Percentiles rank a stretch among this genome's conserved stretches.
phyloP scores from a whole-genome alignment of 352 stramenopile genomes.

The Pythium coloratum region DNA sequence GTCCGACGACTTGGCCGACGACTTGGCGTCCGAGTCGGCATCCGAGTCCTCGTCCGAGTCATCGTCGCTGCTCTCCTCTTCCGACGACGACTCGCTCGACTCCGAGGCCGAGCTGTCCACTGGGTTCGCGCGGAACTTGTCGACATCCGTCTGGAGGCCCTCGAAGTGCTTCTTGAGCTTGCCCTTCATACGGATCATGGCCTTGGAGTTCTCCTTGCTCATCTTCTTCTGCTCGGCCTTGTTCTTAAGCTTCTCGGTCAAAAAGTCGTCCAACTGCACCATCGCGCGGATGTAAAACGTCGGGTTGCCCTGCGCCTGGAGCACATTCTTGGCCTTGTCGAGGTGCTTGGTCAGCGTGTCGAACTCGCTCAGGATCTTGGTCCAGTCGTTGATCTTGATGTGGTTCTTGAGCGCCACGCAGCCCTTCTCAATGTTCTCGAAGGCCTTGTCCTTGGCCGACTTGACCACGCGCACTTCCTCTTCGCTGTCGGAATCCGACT shows the following conservation, averaged over 20 bases:
- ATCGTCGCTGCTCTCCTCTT: constrained; percentile 35
- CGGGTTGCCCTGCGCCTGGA: constrained; percentile 84
- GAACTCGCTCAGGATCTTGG: constrained; percentile 94
- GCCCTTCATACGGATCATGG: constrained; percentile 97
- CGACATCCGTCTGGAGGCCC: constrained; percentile 83
- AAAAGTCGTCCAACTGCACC: constrained; percentile 92
- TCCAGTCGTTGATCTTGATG: constrained; percentile 97
- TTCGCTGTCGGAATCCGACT: constrained; percentile 83
- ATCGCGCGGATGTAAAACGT: constrained; percentile 94
- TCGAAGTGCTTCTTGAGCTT: constrained; percentile 97
- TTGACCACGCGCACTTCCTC: constrained; percentile 95
- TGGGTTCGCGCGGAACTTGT: constrained; percentile 91
- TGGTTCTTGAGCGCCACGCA: constrained; percentile 82
- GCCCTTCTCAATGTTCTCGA: constrained; percentile 53
- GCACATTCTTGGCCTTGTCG: constrained; percentile 87
- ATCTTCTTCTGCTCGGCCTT: constrained; percentile 98
- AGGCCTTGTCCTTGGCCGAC: constrained; percentile 61
- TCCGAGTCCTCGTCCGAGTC: constrained; percentile 38
- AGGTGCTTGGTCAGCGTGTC: constrained; percentile 93
- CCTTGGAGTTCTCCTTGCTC: constrained; percentile 94
- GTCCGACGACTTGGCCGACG: constrained; percentile 15
- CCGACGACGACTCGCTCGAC: constrained; percentile 34
- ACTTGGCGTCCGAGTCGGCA: constrained; percentile 28
- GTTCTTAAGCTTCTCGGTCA: constrained; percentile 92
- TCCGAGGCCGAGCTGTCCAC: constrained; percentile 71